A percentile compares a stretch with the other conserved stretches of the same genome.
Evolutionary conservation across 768 basidiomycete genomes (phyloP).

Genomic region (Amanita thiersii): DNA sequence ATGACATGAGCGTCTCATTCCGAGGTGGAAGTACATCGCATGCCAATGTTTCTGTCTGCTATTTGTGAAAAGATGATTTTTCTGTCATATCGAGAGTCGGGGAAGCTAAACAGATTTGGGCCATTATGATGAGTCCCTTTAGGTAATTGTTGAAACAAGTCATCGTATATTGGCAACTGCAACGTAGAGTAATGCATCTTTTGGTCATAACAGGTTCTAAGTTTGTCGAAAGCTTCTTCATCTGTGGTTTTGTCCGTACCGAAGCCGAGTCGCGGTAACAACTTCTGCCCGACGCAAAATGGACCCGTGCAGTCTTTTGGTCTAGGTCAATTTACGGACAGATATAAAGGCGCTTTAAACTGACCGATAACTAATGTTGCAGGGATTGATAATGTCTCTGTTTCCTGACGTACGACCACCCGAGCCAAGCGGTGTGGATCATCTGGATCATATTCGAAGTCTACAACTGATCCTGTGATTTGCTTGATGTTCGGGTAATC

Average conservation of each 20-base stretch:
- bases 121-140: background rate
- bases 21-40: background rate
- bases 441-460: conserved; percentile 12
- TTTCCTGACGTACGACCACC: conserved; percentile 9
- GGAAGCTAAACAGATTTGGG: background rate
- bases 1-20: background rate
- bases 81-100: background rate
- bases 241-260: background rate
- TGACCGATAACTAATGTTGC: background rate
- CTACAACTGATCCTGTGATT: conserved; percentile 19
- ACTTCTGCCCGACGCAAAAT: conserved; percentile 17
- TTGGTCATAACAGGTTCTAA: background rate
- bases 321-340: background rate
- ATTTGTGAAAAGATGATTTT: background rate
- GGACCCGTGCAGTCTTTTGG: conserved; percentile 24
- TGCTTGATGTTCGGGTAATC: conserved; percentile 17
- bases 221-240: background rate
- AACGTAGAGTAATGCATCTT: background rate
- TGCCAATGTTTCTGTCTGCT: background rate
- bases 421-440: conserved; percentile 10
- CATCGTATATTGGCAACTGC: background rate
- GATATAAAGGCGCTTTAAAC: background rate
- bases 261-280: conserved; percentile 17
- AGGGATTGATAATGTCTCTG: background rate
- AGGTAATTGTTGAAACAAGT: background rate